Evolutionary conservation across 495 filamentous ascomycete genomes (phyloP).

Genomic region (Penicillium crystallinum): DNA sequence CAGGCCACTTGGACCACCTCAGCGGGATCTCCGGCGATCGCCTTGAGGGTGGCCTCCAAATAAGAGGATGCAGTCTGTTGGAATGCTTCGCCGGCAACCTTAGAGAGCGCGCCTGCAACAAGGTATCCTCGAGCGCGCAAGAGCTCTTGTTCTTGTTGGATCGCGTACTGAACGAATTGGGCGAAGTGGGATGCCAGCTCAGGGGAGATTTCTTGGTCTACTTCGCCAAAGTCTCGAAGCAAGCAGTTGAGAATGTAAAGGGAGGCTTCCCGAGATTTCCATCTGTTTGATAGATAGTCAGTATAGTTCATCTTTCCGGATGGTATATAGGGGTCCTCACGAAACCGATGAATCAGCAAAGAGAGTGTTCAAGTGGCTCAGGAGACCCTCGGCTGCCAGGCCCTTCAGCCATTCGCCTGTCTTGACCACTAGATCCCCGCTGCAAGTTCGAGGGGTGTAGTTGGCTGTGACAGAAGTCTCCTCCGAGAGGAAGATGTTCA

Average conservation of each 20-base stretch:
- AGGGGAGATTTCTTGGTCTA: slow-evolving; percentile 56
- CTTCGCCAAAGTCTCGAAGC: slow-evolving; percentile 74
- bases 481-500: slow-evolving; percentile 90
- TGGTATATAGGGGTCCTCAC: slow-evolving; percentile 40
- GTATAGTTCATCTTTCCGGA: slow-evolving; percentile 22
- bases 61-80: slow-evolving; percentile 53
- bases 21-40: slow-evolving; percentile 65
- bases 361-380: slow-evolving; percentile 63
- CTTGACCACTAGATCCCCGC: slow-evolving; percentile 86
- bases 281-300: slow-evolving; percentile 29
- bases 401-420: slow-evolving; percentile 82
- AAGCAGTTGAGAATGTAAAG: slow-evolving; percentile 78
- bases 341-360: slow-evolving; percentile 50
- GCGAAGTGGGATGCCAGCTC: slow-evolving; percentile 67
- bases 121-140: slow-evolving; percentile 81
- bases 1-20: slow-evolving; percentile 90
- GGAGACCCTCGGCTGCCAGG: slow-evolving; percentile 65
- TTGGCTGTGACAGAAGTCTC: slow-evolving; percentile 95
- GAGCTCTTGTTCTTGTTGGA: slow-evolving; percentile 61
- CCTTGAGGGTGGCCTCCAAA: slow-evolving; percentile 69
- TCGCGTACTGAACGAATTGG: slow-evolving; percentile 71
- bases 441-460: slow-evolving; percentile 88
- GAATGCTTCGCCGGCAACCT: slow-evolving; percentile 50
- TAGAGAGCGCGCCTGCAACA: slow-evolving; percentile 68
- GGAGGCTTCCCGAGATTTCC: slow-evolving; percentile 69